Conservation (phyloP, 1,139 yeast genomes). For the Yamadazyma buinensis region DNA sequence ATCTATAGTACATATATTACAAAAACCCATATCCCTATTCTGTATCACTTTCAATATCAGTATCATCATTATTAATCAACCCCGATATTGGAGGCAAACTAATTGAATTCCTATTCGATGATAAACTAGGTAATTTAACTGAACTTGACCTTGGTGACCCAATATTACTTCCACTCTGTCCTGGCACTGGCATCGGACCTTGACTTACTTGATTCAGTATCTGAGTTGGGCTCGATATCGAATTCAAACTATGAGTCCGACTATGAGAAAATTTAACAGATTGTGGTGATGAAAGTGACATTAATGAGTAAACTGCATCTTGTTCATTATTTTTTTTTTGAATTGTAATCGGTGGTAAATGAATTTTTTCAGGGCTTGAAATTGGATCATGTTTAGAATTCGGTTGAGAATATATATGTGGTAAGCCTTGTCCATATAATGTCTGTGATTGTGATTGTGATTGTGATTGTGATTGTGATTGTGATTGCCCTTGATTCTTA, state of each 20-base stretch:
- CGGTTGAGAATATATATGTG: no score
- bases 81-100: constrained; percentile 34
- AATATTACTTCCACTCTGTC: background rate
- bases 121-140: constrained; percentile 6
- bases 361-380: constrained; percentile 4
- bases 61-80: constrained; percentile 24
- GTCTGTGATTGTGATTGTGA: constrained; percentile 3
- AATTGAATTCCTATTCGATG: constrained; percentile 10
- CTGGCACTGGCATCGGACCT: background rate
- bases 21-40: constrained; percentile 2
- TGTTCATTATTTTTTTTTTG: constrained; percentile 27
- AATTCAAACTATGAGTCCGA: constrained; percentile 29
- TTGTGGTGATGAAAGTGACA: constrained; percentile 45
- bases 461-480: background rate
- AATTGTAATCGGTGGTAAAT: constrained; percentile 32
- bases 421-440: no score
- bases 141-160: constrained; percentile 8
- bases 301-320: constrained; percentile 43
- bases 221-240: constrained; percentile 9
- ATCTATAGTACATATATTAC: no score
- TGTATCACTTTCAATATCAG: constrained; percentile 27
- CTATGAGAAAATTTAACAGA: constrained; percentile 29
- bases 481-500: constrained; percentile 2
- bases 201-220: constrained; percentile 9
- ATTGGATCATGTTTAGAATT: no score